Evolutionary conservation across 192 early-diverging fungal genomes (phyloP), one percentile per base, ranked within the genome.

Genomic region (Podochytrium sp.): DNA sequence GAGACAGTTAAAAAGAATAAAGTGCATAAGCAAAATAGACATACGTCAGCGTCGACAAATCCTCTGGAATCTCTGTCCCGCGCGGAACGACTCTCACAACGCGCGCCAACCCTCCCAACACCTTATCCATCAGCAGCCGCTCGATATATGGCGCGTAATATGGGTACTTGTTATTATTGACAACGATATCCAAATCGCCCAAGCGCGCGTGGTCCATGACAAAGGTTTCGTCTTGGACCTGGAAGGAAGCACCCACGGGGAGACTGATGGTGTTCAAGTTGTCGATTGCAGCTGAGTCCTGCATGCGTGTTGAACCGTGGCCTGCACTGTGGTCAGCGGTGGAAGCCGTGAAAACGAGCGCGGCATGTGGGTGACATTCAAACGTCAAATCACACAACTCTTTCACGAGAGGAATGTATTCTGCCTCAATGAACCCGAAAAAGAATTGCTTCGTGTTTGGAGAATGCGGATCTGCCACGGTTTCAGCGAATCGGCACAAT

Each of bases 91-190:
- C 59, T 2, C 59, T 33, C 16, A 61, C 37, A 37, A 61, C 37
- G 2, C 59, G 59, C 6, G 10, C 33, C 34, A 61, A 61, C 25
- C 16, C 16, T 18, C 37, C 37, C 0, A 61, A 7, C 16, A 33
- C 38, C 16, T 33, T 20, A 61, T 61, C 33, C 59, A 37, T 61
- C 33, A 39, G 6, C 2, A 61, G 32, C 14, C 37, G 33, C 34
- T 61, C 33, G 33, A 61, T 61, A 39, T 61, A 61, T 1, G 59
- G 59, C 32, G 33, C 33, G 38, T 61, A 61, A 14, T 61, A 61
- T 33, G 59, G 37, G 34, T 61, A 61, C 59, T 61, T 61, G 59
- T 61, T 61, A 35, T 61, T 61, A 14, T 33, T 30, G 12, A 25
- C 25, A 25, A 61, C 25, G 14, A 37, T 20, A 25, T 61, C 59